Percentiles rank a stretch among this genome's conserved stretches.
Conservation (phyloP, 2,329 filamentous ascomycete species). For the Exophiala xenobiotica region DNA sequence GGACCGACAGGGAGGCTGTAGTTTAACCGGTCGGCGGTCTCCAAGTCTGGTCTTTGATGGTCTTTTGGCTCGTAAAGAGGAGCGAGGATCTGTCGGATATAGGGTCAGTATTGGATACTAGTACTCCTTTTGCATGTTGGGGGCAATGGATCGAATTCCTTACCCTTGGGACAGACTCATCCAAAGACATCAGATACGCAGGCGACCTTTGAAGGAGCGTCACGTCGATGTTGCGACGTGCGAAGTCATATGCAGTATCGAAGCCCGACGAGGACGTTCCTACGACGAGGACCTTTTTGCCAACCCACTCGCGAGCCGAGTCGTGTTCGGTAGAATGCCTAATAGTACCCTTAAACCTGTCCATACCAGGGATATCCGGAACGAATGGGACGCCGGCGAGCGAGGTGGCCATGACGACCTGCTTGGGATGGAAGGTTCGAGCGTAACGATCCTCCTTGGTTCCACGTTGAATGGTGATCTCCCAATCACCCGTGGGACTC, state of each 20-base stretch:
- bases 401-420: not conserved
- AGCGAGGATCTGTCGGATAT: constrained; percentile 4
- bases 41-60: constrained; percentile 11
- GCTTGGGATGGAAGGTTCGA: constrained; percentile 1
- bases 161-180: constrained; percentile 10
- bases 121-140: too few relatives aligned
- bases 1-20: constrained; percentile 9
- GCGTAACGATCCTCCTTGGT: not conserved
- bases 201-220: constrained; percentile 34
- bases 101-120: not conserved
- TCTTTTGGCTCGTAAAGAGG: constrained; percentile 13
- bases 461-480: constrained; percentile 33
- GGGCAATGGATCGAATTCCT: not conserved
- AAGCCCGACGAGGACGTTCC: constrained; percentile 1
- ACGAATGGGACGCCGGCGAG: not conserved
- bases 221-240: not conserved
- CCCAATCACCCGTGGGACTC: constrained; percentile 41
- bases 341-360: not conserved
- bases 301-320: constrained; percentile 1
- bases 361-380: not conserved
- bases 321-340: not conserved
- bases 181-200: constrained; percentile 44
- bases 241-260: not conserved
- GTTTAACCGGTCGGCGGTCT: constrained; percentile 6
- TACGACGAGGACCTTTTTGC: constrained; percentile 1